phyloP scores from a whole-genome alignment of 2,329 filamentous ascomycete genomes.

The Huntiella decipiens region DNA sequence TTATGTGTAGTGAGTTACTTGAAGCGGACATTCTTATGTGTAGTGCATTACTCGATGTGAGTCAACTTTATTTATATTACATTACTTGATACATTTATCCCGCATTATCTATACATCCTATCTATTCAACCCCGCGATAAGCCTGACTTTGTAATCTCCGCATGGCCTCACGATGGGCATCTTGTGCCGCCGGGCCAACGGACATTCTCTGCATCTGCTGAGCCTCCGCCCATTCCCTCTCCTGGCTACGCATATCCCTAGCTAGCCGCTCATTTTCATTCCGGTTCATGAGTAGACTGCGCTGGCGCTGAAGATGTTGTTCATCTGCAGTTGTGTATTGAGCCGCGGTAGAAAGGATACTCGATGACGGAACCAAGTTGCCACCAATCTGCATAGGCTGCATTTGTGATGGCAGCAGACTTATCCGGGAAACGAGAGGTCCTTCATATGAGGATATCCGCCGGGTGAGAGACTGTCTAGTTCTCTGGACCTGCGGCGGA shows the following conservation, averaged over 20 bases:
- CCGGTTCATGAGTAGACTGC: conserved; percentile 38
- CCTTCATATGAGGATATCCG: background rate
- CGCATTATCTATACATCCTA: background rate
- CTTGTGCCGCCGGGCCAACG: conserved; percentile 54
- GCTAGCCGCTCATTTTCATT: conserved; percentile 42
- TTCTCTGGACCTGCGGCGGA: background rate
- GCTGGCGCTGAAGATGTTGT: conserved; percentile 30
- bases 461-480: background rate
- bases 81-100: background rate
- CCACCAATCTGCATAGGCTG: background rate
- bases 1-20: too few relatives aligned
- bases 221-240: conserved; percentile 39
- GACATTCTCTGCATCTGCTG: conserved; percentile 54
- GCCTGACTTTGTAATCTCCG: conserved; percentile 46
- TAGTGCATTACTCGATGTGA: too few relatives aligned
- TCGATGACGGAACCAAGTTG: background rate
- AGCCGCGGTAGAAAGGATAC: too few relatives aligned
- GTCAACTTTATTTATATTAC: background rate
- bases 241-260: conserved; percentile 36
- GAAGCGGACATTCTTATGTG: too few relatives aligned
- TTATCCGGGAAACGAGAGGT: background rate
- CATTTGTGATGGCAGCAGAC: background rate
- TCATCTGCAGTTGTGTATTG: conserved; percentile 20
- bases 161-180: conserved; percentile 62
- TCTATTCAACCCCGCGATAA: background rate